Conservation (phyloP, 352 stramenopile genomes). For the Globisporangium irregulare region DNA sequence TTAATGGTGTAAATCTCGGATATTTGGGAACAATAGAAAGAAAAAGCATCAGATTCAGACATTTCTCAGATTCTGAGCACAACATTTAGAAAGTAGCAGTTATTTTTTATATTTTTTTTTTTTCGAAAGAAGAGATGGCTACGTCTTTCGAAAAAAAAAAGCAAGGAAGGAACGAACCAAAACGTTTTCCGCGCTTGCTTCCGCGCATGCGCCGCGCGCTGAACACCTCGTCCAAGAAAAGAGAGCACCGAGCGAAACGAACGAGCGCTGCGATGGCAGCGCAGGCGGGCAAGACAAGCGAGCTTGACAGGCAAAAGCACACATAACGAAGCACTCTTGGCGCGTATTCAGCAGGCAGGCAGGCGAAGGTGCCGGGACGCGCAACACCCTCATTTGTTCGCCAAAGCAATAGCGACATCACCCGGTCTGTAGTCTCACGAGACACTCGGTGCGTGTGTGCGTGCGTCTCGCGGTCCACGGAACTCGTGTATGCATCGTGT, state of each 20-base stretch:
- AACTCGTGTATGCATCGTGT: background rate
- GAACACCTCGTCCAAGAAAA: background rate
- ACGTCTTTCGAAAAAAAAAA: background rate
- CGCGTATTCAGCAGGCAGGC: background rate
- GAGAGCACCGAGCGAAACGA: background rate
- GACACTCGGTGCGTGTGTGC: background rate
- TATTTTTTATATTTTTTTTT: no score
- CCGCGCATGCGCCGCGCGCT: conserved; percentile 3
- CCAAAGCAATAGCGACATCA: conserved; percentile 6
- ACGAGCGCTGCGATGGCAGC: background rate
- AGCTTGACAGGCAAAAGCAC: background rate
- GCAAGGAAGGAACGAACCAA: conserved; percentile 5
- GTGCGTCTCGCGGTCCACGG: background rate
- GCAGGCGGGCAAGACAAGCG: background rate
- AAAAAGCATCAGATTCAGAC: no score
- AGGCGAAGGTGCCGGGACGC: background rate
- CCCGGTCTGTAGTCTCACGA: conserved; percentile 5
- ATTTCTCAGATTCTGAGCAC: no score
- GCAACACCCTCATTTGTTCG: conserved; percentile 8
- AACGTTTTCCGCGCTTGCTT: background rate
- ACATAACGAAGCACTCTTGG: background rate
- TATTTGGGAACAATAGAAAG: no score
- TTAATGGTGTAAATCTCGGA: no score
- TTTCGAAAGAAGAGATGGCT: no score
- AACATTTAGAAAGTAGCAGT: no score